Percentiles rank a stretch among this genome's conserved stretches.
Evolutionary conservation across 1,139 yeast genomes (phyloP).

Genomic region (Yamadazyma buinensis): DNA sequence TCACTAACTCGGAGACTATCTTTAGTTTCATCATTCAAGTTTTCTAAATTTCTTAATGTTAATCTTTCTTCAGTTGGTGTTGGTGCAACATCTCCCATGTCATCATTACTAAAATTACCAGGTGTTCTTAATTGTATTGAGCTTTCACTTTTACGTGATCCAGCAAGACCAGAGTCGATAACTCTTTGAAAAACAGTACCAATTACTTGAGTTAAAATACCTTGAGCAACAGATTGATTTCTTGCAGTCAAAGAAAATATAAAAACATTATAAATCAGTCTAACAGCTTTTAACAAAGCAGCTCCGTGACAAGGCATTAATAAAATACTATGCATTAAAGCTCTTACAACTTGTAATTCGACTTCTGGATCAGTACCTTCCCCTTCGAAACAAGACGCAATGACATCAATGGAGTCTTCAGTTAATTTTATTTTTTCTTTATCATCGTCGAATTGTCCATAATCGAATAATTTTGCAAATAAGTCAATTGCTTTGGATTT

Average conservation of each 20-base stretch:
- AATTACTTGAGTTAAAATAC: conserved; percentile 87
- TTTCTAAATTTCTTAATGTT: conserved; percentile 58
- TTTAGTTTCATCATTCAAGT: conserved; percentile 44
- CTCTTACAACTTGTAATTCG: conserved; percentile 89
- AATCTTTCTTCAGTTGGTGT: conserved; percentile 28
- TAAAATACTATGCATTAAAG: conserved; percentile 82
- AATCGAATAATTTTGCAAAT: conserved; percentile 45
- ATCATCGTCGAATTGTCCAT: conserved; percentile 37
- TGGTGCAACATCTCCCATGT: conserved; percentile 14
- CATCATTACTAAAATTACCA: conserved; percentile 18
- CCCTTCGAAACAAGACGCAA: conserved; percentile 82
- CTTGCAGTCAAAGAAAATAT: conserved; percentile 75
- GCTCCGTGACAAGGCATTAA: conserved; percentile 90
- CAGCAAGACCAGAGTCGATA: conserved; percentile 24
- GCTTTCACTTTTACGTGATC: conserved; percentile 18
- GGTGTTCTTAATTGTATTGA: conserved; percentile 18
- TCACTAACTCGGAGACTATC: conserved; percentile 54
- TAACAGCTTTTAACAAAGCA: conserved; percentile 78
- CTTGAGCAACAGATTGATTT: conserved; percentile 94
- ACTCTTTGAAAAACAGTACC: conserved; percentile 82
- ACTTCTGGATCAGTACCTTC: conserved; percentile 88
- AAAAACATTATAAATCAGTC: conserved; percentile 91
- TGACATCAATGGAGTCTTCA: conserved; percentile 82
- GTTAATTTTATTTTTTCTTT: conserved; percentile 53
- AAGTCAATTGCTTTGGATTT: conserved; percentile 42